A percentile compares a stretch with the other conserved stretches of the same genome.
phyloP scores from a whole-genome alignment of 805 yeast species.

The Priceomyces haplophilus region DNA sequence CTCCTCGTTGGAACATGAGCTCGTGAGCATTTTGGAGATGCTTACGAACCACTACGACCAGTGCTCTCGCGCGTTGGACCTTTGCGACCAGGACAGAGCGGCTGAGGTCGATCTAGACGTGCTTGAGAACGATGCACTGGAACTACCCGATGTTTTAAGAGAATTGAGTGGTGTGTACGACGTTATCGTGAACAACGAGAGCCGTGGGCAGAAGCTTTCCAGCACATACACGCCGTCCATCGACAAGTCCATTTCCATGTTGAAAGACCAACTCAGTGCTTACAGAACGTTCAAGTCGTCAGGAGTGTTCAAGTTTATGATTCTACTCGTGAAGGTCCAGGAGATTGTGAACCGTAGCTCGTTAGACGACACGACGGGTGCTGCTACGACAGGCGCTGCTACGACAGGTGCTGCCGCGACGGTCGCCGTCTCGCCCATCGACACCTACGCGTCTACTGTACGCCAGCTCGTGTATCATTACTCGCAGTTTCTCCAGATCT shows the following conservation, averaged over 20 bases:
- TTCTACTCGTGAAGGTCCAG: slow-evolving; percentile 17
- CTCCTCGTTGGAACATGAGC: slow-evolving; percentile 56
- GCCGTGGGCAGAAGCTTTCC: slow-evolving; percentile 24
- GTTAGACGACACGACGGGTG: slow-evolving; percentile 6
- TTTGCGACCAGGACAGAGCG: slow-evolving; percentile 20
- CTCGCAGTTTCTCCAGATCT: slow-evolving; percentile 30
- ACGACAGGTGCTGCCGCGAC: slow-evolving; percentile 7
- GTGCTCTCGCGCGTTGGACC: slow-evolving; percentile 49
- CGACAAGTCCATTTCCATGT: slow-evolving; percentile 13
- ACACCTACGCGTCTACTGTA: slow-evolving; percentile 24
- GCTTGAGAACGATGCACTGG: slow-evolving; percentile 50
- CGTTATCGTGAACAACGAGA: slow-evolving; percentile 33
- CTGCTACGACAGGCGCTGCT: slow-evolving; percentile 7
- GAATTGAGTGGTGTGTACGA: slow-evolving; percentile 42
- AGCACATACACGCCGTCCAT: slow-evolving; percentile 12
- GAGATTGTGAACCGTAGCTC: slow-evolving; percentile 12
- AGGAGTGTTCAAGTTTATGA: slow-evolving; percentile 23
- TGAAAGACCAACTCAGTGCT: slow-evolving; percentile 15
- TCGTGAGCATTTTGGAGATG: slow-evolving; percentile 66
- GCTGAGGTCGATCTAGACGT: slow-evolving; percentile 39
- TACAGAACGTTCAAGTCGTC: slow-evolving; percentile 22
- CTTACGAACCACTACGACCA: slow-evolving; percentile 83
- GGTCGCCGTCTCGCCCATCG: too few species aligned
- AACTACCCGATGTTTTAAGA: slow-evolving; percentile 54
- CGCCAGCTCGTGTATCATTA: slow-evolving; percentile 34